Percentiles rank a stretch among this genome's conserved stretches.
Conservation (phyloP, 148 eudicot species). For the Pharnaceum exiguum region DNA sequence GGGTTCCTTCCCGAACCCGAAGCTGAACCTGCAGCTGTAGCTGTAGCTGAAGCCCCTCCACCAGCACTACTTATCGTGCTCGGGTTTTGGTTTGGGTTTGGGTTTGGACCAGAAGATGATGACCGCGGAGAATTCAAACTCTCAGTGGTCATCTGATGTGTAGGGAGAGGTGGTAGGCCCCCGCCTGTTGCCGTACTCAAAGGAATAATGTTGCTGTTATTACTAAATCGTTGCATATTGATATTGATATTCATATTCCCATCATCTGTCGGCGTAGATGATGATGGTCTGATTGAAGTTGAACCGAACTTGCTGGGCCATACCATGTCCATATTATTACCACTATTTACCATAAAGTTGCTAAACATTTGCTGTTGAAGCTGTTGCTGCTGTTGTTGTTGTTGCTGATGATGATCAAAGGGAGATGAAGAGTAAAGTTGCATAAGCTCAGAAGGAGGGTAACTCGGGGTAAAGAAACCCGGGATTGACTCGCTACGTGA, state of each 20-base stretch:
- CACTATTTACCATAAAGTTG: conserved; percentile 21
- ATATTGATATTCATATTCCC: no score
- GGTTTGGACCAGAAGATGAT: not conserved
- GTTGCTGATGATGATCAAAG: conserved; percentile 4
- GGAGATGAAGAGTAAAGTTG: conserved; percentile 21
- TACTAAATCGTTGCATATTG: no score
- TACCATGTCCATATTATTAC: conserved; percentile 22
- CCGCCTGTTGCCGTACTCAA: no score
- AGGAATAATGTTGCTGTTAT: no score
- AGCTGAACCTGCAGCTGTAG: no score
- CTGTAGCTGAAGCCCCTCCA: no score
- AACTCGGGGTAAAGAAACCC: conserved; percentile 14
- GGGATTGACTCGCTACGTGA: conserved; percentile 32
- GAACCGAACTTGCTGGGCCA: conserved; percentile 37
- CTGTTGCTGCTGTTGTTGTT: conserved; percentile 9
- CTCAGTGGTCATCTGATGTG: not conserved
- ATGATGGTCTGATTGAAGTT: conserved; percentile 13
- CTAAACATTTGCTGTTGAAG: not conserved
- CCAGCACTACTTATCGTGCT: not conserved
- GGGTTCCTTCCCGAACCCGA: conserved; percentile 37
- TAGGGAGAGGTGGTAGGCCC: not conserved
- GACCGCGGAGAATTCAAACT: conserved; percentile 1
- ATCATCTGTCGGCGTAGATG: conserved; percentile 15
- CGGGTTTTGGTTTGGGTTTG: conserved; percentile 1
- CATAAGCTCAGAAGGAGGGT: not conserved